A percentile compares a stretch with the other conserved stretches of the same genome.
Evolutionary conservation across 1,139 yeast genomes (phyloP).

Genomic region (Lodderomyces orthopsilosis): DNA sequence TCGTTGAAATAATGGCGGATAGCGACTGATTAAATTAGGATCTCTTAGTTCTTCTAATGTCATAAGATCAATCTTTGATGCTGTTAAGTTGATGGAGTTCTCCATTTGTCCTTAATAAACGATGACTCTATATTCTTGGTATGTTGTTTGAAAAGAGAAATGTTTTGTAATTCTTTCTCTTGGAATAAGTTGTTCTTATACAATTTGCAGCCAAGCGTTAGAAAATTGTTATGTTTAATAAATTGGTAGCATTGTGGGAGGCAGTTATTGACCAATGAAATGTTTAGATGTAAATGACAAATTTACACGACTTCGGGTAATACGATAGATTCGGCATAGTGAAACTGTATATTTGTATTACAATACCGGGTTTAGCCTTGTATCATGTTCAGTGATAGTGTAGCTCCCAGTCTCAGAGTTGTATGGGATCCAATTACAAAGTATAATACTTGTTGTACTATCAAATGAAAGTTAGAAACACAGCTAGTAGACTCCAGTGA

Average conservation of each 20-base stretch:
- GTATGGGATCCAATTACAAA: too few species aligned
- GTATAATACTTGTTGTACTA: too few species aligned
- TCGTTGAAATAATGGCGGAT: constrained; percentile 16
- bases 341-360: too few species aligned
- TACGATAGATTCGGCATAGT: not conserved
- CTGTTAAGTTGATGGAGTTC: constrained; percentile 7
- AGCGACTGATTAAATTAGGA: constrained; percentile 15
- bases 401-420: too few species aligned
- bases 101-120: too few species aligned
- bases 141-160: not conserved
- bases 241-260: not conserved
- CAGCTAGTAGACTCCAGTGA: too few species aligned
- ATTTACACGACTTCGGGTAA: not conserved
- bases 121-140: constrained; percentile 3
- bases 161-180: not conserved
- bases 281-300: not conserved
- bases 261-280: not conserved
- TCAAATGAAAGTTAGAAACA: too few species aligned
- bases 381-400: too few species aligned
- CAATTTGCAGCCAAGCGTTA: constrained; percentile 7
- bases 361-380: too few species aligned
- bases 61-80: constrained; percentile 13
- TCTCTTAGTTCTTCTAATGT: constrained; percentile 16
- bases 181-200: too few species aligned
- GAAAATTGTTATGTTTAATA: not conserved